Evolutionary conservation across 2,329 filamentous ascomycete genomes (phyloP).

Genomic region (Cyphellophora attinorum): DNA sequence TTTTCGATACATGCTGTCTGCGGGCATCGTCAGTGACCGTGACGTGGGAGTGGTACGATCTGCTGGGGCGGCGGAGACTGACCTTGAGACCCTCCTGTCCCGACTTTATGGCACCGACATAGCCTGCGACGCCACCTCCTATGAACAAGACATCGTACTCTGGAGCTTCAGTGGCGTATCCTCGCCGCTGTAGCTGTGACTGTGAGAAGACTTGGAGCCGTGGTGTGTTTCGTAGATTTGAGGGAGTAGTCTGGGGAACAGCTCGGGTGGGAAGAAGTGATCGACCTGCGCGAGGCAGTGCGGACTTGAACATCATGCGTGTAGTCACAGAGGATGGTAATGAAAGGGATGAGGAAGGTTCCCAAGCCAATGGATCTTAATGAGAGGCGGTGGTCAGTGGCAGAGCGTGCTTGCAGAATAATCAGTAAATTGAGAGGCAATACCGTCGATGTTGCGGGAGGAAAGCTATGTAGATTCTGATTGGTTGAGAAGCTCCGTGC

Average conservation of each 20-base stretch:
- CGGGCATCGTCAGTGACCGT: constrained; percentile 4
- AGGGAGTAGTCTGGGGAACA: constrained; percentile 15
- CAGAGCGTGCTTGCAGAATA: too few relatives aligned
- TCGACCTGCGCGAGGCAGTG: constrained; percentile 13
- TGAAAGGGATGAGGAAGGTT: too few relatives aligned
- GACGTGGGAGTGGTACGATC: not conserved
- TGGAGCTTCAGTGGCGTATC: constrained; percentile 42
- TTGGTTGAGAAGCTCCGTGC: too few relatives aligned
- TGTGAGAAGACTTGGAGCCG: constrained; percentile 17
- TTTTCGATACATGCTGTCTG: constrained; percentile 98
- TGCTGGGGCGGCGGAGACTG: constrained; percentile 13
- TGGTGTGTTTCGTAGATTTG: constrained; percentile 17
- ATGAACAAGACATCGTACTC: constrained; percentile 97
- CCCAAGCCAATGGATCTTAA: too few relatives aligned
- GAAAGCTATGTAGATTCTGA: too few relatives aligned
- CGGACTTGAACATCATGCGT: constrained; percentile 17
- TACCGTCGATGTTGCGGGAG: too few relatives aligned
- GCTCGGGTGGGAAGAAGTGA: constrained; percentile 16
- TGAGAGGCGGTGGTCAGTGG: too few relatives aligned
- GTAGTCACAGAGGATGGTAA: too few relatives aligned
- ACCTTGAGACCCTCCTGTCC: constrained; percentile 96
- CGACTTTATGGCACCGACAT: constrained; percentile 98
- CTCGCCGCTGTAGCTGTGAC: constrained; percentile 13
- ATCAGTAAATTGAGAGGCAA: too few relatives aligned
- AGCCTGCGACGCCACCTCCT: constrained; percentile 94